Evolutionary conservation across 2,329 filamentous ascomycete species (phyloP).

Genomic region (Trichoderma asperellum): DNA sequence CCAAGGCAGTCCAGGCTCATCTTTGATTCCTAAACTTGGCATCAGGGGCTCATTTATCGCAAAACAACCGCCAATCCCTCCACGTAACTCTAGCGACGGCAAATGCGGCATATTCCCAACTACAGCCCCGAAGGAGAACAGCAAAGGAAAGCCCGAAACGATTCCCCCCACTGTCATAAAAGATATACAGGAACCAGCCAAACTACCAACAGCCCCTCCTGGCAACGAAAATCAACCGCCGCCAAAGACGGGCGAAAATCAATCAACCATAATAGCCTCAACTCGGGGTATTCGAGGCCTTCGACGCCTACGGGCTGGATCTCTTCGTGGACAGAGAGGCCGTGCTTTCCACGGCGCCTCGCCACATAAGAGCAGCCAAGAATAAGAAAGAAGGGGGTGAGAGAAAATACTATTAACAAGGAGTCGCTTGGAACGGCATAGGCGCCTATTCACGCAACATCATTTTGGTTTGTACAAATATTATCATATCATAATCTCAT

Average conservation of each 20-base stretch:
- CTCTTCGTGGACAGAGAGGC: slow-evolving; percentile 38
- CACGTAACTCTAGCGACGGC: slow-evolving; percentile 13
- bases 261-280: not conserved
- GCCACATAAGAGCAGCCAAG: not conserved
- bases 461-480: slow-evolving; percentile 16
- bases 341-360: slow-evolving; percentile 29
- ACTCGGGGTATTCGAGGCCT: slow-evolving; percentile 33
- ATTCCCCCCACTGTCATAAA: not conserved
- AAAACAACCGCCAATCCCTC: slow-evolving; percentile 24
- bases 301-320: slow-evolving; percentile 36
- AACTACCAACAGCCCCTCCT: not conserved
- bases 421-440: not conserved
- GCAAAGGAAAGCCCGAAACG: not conserved
- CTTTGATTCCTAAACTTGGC: slow-evolving; percentile 36
- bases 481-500: slow-evolving; percentile 14
- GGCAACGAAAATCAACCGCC: slow-evolving; percentile 30
- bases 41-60: slow-evolving; percentile 28
- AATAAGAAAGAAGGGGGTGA: not conserved
- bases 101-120: slow-evolving; percentile 1
- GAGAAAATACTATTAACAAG: not conserved
- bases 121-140: not conserved
- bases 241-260: slow-evolving; percentile 14
- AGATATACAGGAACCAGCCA: not conserved
- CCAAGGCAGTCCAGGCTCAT: slow-evolving; percentile 30
- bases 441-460: slow-evolving; percentile 12